Evolutionary conservation across 192 early-diverging fungal species (phyloP).

Genomic region (Obelidium mucronatum): DNA sequence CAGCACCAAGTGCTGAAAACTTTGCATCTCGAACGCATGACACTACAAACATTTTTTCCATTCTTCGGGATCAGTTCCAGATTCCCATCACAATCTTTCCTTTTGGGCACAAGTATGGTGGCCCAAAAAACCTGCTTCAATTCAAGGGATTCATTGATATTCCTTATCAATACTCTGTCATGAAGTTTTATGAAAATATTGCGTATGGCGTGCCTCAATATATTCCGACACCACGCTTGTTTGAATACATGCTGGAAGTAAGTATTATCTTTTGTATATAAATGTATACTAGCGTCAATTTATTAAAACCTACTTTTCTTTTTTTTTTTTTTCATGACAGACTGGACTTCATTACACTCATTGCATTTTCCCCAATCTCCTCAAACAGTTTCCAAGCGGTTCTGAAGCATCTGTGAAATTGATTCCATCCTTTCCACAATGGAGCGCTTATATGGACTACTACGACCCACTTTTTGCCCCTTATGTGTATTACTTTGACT

Average conservation of each 20-base stretch:
- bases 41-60: constrained; percentile 27
- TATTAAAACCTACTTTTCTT: too few species aligned
- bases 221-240: constrained; percentile 28
- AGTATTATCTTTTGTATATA: too few species aligned
- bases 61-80: constrained; percentile 9
- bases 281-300: too few species aligned
- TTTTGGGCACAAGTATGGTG: constrained; percentile 34
- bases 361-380: constrained; percentile 22
- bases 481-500: constrained; percentile 30
- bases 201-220: constrained; percentile 27
- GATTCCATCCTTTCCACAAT: constrained; percentile 5
- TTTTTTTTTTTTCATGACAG: neutral
- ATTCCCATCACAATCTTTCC: constrained; percentile 32
- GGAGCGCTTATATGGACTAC: constrained; percentile 32
- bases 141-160: constrained; percentile 35
- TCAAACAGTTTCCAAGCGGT: constrained; percentile 6
- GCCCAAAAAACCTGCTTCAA: constrained; percentile 31
- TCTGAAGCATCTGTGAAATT: neutral
- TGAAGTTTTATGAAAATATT: constrained; percentile 41
- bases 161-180: constrained; percentile 37
- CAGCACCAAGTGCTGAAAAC: neutral
- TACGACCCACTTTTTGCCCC: constrained; percentile 32
- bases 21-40: constrained; percentile 32
- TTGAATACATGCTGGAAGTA: constrained; percentile 17
- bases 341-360: constrained; percentile 12